A percentile compares a stretch with the other conserved stretches of the same genome.
phyloP scores from a whole-genome alignment of 176 grass and related monocot genomes.

The Ensete ventricosum region DNA sequence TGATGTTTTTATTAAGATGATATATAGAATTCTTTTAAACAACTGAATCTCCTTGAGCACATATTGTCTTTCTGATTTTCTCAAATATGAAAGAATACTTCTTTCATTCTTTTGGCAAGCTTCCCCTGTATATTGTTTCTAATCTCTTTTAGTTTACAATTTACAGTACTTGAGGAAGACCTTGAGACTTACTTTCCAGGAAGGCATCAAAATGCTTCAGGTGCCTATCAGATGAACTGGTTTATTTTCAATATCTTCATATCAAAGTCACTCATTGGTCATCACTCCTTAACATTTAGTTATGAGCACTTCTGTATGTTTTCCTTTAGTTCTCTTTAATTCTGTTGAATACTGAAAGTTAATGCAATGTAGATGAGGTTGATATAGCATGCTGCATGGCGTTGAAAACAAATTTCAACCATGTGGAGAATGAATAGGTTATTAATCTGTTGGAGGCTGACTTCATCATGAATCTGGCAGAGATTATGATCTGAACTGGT shows the following conservation, averaged over 20 bases:
- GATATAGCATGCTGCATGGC: background rate
- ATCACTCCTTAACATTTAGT: background rate
- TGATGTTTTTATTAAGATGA: background rate
- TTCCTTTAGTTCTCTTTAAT: background rate
- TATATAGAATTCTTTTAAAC: conserved; percentile 1
- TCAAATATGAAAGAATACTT: background rate
- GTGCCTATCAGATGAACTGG: conserved; percentile 20
- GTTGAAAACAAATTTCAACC: background rate
- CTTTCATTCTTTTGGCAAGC: background rate
- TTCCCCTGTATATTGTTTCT: background rate
- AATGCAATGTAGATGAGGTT: background rate
- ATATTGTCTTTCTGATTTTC: background rate
- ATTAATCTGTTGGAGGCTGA: background rate
- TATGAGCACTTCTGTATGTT: background rate
- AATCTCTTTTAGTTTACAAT: background rate
- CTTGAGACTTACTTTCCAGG: conserved; percentile 66
- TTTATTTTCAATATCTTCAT: conserved; percentile 1
- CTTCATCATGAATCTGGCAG: background rate
- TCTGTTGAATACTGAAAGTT: background rate
- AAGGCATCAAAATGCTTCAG: conserved; percentile 89
- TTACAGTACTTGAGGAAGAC: conserved; percentile 83
- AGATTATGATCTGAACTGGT: background rate
- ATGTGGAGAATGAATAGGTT: background rate
- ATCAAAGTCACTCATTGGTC: background rate
- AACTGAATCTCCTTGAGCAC: background rate